Percentiles rank a stretch among this genome's conserved stretches.
phyloP scores from a whole-genome alignment of 148 eudicot genomes.

The Fagopyrum tataricum region DNA sequence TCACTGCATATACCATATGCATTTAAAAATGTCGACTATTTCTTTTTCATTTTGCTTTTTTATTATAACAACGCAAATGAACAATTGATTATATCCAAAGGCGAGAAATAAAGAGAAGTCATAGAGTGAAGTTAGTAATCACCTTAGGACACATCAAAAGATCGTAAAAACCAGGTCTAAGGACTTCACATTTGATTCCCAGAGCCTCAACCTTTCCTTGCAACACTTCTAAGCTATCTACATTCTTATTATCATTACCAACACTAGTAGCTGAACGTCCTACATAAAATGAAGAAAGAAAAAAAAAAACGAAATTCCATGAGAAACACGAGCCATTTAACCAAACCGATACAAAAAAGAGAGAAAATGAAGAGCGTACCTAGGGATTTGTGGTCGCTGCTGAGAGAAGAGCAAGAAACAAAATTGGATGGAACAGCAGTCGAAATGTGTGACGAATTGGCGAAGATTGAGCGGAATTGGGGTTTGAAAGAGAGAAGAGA shows the following conservation, averaged over 20 bases:
- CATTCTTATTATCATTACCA: constrained; percentile 6
- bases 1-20: too few relatives aligned
- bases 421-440: background rate
- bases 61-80: background rate
- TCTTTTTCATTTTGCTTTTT: too few relatives aligned
- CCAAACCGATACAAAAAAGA: background rate
- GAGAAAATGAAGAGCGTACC: background rate
- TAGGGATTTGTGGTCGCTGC: constrained; percentile 4
- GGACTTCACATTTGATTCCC: constrained; percentile 22
- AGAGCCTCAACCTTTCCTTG: constrained; percentile 22
- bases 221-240: constrained; percentile 17
- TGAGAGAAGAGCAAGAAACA: background rate
- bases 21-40: too few relatives aligned
- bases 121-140: background rate
- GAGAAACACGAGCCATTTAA: background rate
- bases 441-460: constrained; percentile 5
- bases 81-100: background rate
- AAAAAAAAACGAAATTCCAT: background rate
- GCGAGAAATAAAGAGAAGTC: background rate
- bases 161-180: constrained; percentile 22
- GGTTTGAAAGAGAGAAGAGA: background rate
- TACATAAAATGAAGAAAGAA: background rate
- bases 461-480: background rate
- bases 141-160: constrained; percentile 34
- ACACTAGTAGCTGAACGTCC: background rate